These are phyloP conservation scores for Calycina marina DNA, from an alignment of 2,329 filamentous ascomycete species.

Conservation along the genomic window DNA sequence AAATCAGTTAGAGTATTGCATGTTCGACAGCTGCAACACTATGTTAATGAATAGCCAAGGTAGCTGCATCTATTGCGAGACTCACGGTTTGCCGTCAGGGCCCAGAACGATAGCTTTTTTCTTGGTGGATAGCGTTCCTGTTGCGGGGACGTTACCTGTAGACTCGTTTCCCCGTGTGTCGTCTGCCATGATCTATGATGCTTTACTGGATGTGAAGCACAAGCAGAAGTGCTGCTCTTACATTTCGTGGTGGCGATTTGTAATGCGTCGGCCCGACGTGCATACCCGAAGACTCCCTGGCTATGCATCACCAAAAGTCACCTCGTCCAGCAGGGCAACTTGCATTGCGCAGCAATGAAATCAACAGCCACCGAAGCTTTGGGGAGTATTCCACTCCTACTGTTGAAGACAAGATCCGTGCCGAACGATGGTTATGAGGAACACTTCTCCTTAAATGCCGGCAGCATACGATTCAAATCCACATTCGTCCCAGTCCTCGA, in stretches of 20 bases:
- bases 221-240: too few relatives aligned
- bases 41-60: constrained; percentile 3
- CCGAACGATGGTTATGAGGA: constrained; percentile 62
- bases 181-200: constrained; percentile 15
- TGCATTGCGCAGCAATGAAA: too few relatives aligned
- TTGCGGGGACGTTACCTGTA: constrained; percentile 4
- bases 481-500: constrained; percentile 64
- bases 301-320: too few relatives aligned
- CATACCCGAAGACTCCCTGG: too few relatives aligned
- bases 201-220: too few relatives aligned
- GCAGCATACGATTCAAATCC: constrained; percentile 39
- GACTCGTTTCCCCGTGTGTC: constrained; percentile 17
- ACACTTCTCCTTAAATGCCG: constrained; percentile 36
- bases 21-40: constrained; percentile 46
- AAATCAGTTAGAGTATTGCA: constrained; percentile 50
- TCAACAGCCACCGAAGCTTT: constrained; percentile 8
- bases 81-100: constrained; percentile 75
- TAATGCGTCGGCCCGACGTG: too few relatives aligned
- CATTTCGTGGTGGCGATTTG: too few relatives aligned
- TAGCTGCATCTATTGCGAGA: constrained; percentile 5
- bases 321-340: too few relatives aligned
- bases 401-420: constrained; percentile 64
- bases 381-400: constrained; percentile 40
- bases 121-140: constrained; percentile 8
- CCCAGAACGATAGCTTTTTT: constrained; percentile 57